Evolutionary conservation across 2,329 filamentous ascomycete species (phyloP).

Genomic region (Aspergillus arachidicola): DNA sequence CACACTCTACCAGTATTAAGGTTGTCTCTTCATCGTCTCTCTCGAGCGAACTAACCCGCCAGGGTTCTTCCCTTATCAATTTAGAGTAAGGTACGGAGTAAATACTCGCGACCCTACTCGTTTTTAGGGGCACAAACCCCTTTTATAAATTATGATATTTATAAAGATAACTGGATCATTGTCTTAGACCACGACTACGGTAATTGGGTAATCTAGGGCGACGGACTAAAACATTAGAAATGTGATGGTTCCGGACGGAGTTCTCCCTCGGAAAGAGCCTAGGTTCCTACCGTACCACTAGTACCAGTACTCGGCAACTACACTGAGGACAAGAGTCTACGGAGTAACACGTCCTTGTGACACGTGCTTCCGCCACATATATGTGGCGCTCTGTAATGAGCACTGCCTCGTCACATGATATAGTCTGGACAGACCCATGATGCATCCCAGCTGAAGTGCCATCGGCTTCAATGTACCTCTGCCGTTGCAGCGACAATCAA

Average conservation of each 20-base stretch:
- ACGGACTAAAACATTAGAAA: neutral
- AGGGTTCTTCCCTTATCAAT: neutral
- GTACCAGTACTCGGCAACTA: neutral
- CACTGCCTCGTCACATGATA: constrained; percentile 1
- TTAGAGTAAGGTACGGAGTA: neutral
- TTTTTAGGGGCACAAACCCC: neutral
- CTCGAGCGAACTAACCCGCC: too few relatives aligned
- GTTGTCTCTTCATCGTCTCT: neutral
- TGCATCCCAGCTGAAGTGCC: neutral
- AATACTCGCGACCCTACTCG: neutral
- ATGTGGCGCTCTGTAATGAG: neutral
- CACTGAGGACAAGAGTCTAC: too few relatives aligned
- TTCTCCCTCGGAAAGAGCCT: neutral
- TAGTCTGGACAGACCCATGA: neutral
- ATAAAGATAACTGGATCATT: constrained; percentile 2
- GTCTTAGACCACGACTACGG: neutral
- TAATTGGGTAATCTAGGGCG: neutral
- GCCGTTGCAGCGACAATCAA: neutral
- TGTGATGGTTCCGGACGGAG: neutral
- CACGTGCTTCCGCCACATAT: neutral
- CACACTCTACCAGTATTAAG: neutral
- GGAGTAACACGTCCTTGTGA: neutral
- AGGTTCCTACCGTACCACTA: neutral
- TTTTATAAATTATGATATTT: neutral
- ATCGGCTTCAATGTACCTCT: neutral